Evolutionary conservation across 805 yeast species (phyloP), one percentile per base, ranked within the genome.

Genomic region (Candida yuanshanica): DNA sequence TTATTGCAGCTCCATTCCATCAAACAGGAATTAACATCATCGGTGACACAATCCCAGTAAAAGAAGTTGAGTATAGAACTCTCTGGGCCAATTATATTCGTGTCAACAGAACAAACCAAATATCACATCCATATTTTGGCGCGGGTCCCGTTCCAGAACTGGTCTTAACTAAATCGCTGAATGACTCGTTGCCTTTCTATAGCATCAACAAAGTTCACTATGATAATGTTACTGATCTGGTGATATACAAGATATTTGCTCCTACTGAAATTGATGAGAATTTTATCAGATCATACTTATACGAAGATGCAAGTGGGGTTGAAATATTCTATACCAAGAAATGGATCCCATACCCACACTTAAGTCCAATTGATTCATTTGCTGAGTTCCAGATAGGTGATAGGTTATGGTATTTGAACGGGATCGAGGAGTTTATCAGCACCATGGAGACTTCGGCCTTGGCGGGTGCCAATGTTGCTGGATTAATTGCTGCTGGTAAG

Each of bases 401-500:
- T 4, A 62, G 60, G 1, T 44, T 72, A 9, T 73, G 68, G 67
- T 71, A 70, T 42, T 49, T 70, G 45, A 70, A 69, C 45, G 58
- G 64, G 2, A 70, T 74, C 57, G 79, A 74, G 45, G 53, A 62
- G 8, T 65, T 74, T 33, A 62, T 71, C 38, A 68, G 75, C 41
- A 74, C 78, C 0, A 70, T 74, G 77, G 79, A 74, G 46, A 72
- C 79, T 0, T 59, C 69, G 12, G 69, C 75, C 1, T 49, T 74
- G 22, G 68, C 72, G 2, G 78, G 77, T 20, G 74, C 75, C 16
- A 66, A 66, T 41, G 72, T 69, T 20, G 78, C 79, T 4, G 72
- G 66, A 1, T 51, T 71, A 34, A 61, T 73, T 4, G 49, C 65
- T 8, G 5, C 24, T 3, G 64, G 60, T 1, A 40, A 39, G 22